phyloP scores from a whole-genome alignment of 352 stramenopile species.

The Bremia lactucae region DNA sequence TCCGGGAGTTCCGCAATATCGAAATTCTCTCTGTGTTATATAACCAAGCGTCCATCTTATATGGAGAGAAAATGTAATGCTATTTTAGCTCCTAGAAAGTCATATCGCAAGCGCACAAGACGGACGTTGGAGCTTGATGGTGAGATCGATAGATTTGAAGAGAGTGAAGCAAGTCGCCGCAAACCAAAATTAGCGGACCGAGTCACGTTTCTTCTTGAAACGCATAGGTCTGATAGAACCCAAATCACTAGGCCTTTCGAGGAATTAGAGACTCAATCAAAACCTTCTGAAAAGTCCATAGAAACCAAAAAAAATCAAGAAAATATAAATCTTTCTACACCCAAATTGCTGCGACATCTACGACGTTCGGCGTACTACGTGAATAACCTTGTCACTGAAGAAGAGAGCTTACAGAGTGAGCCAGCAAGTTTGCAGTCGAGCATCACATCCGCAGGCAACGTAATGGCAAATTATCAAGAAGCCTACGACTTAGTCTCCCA shows the following conservation, averaged over 20 bases:
- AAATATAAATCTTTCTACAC: conserved; percentile 29
- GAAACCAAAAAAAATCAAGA: conserved; percentile 27
- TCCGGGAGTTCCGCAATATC: conserved; percentile 12
- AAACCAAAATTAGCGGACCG: conserved; percentile 35
- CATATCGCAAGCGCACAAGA: conserved; percentile 33
- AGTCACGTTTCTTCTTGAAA: conserved; percentile 44
- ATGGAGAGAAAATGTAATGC: conserved; percentile 5
- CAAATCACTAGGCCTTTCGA: conserved; percentile 39
- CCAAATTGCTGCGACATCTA: conserved; percentile 63
- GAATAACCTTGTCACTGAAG: conserved; percentile 45
- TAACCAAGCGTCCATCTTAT: conserved; percentile 25
- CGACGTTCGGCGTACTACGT: conserved; percentile 44
- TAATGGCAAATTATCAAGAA: conserved; percentile 29
- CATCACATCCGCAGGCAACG: conserved; percentile 13
- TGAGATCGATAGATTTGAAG: conserved; percentile 4
- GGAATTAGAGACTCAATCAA: conserved; percentile 34
- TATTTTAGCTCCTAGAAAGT: conserved; percentile 21
- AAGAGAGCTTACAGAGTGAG: conserved; percentile 35
- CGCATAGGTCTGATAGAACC: conserved; percentile 22
- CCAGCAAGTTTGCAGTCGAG: conserved; percentile 29
- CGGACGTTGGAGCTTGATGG: conserved; percentile 27
- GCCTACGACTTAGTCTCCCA: conserved; percentile 27
- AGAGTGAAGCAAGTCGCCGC: conserved; percentile 5
- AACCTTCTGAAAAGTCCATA: conserved; percentile 6
- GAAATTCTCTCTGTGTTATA: conserved; percentile 22